phyloP scores from a whole-genome alignment of 208 protist genomes.

The Crithidia expoeki region DNA sequence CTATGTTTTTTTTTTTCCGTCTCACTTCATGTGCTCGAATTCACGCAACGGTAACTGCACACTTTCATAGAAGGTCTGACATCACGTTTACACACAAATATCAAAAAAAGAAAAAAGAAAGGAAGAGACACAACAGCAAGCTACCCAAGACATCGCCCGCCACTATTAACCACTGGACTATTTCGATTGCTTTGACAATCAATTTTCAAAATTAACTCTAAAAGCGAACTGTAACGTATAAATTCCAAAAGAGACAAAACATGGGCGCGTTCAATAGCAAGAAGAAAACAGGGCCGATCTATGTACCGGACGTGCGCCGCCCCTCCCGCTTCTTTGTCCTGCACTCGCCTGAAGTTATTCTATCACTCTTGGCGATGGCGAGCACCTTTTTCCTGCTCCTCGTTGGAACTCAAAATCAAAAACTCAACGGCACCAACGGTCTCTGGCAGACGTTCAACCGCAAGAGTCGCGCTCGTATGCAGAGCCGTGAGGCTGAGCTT shows the following conservation, averaged over 20 bases:
- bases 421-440: slow-evolving; percentile 14
- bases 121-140: not conserved
- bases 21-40: too few relatives aligned
- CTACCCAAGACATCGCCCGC: too few relatives aligned
- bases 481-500: slow-evolving; percentile 32
- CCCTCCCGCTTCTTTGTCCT: slow-evolving; percentile 14
- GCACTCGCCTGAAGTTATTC: slow-evolving; percentile 24
- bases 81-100: too few relatives aligned
- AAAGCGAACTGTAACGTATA: too few relatives aligned
- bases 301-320: slow-evolving; percentile 24
- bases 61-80: too few relatives aligned
- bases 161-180: not conserved
- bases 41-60: too few relatives aligned
- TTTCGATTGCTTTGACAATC: too few relatives aligned
- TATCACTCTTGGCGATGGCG: slow-evolving; percentile 1
- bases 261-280: slow-evolving; percentile 12
- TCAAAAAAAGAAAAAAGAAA: too few relatives aligned
- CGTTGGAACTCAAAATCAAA: slow-evolving; percentile 5
- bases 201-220: not conserved
- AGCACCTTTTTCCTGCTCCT: slow-evolving; percentile 17
- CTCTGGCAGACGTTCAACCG: slow-evolving; percentile 29
- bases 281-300: slow-evolving; percentile 21
- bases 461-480: slow-evolving; percentile 26
- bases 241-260: too few relatives aligned
- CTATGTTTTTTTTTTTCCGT: too few relatives aligned